These are phyloP conservation scores for Pseudocercospora crystallina DNA, from an alignment of 2,329 filamentous ascomycete species.

Conservation along the genomic window DNA sequence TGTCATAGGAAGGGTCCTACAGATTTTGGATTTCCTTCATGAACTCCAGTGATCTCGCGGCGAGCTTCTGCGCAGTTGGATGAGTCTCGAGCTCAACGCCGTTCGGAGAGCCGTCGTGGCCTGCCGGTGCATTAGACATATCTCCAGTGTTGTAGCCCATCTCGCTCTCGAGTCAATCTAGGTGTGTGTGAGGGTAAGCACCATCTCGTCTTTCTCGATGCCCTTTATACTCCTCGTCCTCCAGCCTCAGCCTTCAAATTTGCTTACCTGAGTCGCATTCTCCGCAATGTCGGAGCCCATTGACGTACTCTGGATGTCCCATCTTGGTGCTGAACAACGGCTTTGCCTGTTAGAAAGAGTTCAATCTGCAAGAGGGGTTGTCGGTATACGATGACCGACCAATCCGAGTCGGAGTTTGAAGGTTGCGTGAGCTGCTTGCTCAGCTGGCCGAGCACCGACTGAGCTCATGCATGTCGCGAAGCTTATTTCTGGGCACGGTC, in stretches of 20 bases:
- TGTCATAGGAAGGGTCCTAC: conserved; percentile 6
- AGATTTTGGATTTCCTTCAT: conserved; percentile 27
- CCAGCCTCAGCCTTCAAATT: neutral
- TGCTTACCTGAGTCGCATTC: conserved; percentile 14
- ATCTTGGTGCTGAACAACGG: neutral
- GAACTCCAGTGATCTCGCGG: conserved; percentile 23
- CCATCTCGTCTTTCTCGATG: no score
- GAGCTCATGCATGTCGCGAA: neutral
- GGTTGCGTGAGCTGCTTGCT: neutral
- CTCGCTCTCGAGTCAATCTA: neutral
- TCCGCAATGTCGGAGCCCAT: conserved; percentile 14
- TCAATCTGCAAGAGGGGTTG: conserved; percentile 4
- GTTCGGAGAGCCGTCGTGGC: conserved; percentile 24
- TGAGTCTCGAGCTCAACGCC: conserved; percentile 26
- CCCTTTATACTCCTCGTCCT: no score
- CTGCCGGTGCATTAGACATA: conserved; percentile 15
- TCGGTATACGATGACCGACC: conserved; percentile 1
- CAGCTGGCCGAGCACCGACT: neutral
- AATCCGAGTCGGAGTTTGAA: neutral
- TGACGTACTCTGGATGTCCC: conserved; percentile 13
- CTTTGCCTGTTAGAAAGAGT: neutral
- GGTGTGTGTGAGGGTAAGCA: neutral
- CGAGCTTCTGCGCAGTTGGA: conserved; percentile 26
- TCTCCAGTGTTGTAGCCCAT: neutral
- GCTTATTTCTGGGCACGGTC: no score